phyloP scores from a whole-genome alignment of 108 stramenopile genomes.

The Pseudonitzschia multiseries region DNA sequence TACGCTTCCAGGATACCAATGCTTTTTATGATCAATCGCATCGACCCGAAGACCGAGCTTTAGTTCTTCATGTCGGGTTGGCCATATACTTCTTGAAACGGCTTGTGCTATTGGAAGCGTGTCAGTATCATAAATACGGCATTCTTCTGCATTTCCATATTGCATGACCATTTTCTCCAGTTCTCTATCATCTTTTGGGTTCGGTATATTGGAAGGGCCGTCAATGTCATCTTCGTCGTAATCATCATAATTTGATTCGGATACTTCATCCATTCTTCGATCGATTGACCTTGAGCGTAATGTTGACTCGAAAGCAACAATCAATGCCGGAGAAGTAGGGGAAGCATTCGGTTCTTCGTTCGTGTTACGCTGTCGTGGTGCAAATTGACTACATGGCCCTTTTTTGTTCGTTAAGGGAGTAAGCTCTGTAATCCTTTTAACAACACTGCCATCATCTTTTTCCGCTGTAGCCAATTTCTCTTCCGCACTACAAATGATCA shows the following conservation, averaged over 20 bases:
- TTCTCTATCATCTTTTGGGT: slow-evolving; percentile 42
- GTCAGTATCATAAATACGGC: slow-evolving; percentile 71
- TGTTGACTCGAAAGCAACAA: slow-evolving; percentile 80
- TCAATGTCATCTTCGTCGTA: slow-evolving; percentile 28
- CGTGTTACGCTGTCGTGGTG: slow-evolving; percentile 30
- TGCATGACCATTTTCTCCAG: slow-evolving; percentile 43
- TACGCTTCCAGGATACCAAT: slow-evolving; percentile 91
- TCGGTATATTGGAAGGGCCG: not conserved
- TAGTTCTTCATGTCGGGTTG: slow-evolving; percentile 62
- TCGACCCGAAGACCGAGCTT: slow-evolving; percentile 89
- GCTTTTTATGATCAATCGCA: slow-evolving; percentile 84
- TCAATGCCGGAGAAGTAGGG: slow-evolving; percentile 40
- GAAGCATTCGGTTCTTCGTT: slow-evolving; percentile 41
- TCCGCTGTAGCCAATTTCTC: slow-evolving; percentile 51
- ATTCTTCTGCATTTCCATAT: slow-evolving; percentile 78
- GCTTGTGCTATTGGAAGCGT: slow-evolving; percentile 66
- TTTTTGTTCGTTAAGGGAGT: slow-evolving; percentile 75
- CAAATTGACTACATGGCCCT: slow-evolving; percentile 73
- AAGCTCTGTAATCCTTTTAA: slow-evolving; percentile 42
- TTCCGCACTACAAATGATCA: slow-evolving; percentile 55
- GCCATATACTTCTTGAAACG: slow-evolving; percentile 82
- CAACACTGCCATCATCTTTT: slow-evolving; percentile 39
- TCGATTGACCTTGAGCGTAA: slow-evolving; percentile 49
- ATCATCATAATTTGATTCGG: slow-evolving; percentile 42
- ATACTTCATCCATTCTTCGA: slow-evolving; percentile 27